Evolutionary conservation across 305 asterid species (phyloP).

Genomic region (Andrographis paniculata): DNA sequence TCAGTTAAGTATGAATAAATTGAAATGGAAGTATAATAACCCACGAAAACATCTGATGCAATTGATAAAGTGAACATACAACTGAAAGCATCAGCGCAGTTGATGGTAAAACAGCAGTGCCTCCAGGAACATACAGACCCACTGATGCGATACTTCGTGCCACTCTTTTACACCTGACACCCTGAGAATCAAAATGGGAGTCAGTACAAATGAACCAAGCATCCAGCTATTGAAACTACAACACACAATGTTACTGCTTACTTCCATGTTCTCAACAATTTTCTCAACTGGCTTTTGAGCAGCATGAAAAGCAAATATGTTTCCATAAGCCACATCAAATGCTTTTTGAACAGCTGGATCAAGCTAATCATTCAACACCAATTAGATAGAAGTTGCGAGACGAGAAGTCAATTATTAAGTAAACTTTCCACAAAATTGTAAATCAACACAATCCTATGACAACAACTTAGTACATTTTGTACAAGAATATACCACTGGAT

Average conservation of each 20-base stretch:
- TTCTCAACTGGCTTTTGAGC: constrained; percentile 87
- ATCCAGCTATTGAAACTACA: constrained; percentile 5
- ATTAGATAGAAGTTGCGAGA: constrained; percentile 17
- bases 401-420: too few species aligned
- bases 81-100: constrained; percentile 98
- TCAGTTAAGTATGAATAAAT: constrained; percentile 16
- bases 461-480: constrained; percentile 4
- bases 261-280: constrained; percentile 82
- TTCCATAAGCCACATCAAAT: constrained; percentile 89
- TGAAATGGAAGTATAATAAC: constrained; percentile 13
- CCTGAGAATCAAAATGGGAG: constrained; percentile 34
- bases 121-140: constrained; percentile 99
- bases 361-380: constrained; percentile 45
- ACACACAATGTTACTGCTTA: constrained; percentile 27
- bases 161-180: constrained; percentile 94
- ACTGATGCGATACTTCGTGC: constrained; percentile 86
- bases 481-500: constrained; percentile 59
- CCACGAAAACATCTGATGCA: constrained; percentile 8
- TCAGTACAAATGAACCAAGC: constrained; percentile 19
- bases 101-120: constrained; percentile 98
- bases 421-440: background rate
- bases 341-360: constrained; percentile 77
- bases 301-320: constrained; percentile 83
- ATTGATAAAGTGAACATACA: constrained; percentile 46
- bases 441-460: background rate